Percentiles rank a stretch among this genome's conserved stretches.
Conservation (phyloP, 257 asterid genomes). For the Penstemon davidsonii region DNA sequence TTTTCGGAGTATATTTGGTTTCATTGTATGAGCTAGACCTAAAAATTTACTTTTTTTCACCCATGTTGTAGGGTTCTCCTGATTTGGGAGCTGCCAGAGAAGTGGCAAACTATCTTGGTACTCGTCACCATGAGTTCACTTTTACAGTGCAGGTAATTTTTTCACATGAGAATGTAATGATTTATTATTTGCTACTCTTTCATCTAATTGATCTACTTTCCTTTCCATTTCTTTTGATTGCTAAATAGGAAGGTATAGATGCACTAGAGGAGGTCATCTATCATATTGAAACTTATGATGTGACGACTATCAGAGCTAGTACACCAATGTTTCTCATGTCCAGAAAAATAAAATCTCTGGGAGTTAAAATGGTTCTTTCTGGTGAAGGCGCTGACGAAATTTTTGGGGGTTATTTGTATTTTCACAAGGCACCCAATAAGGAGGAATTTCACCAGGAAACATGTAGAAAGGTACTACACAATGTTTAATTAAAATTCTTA, state of each 20-base stretch:
- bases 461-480: conserved; percentile 73
- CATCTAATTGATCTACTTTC: conserved; percentile 21
- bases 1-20: too few species aligned
- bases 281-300: conserved; percentile 94
- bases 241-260: conserved; percentile 91
- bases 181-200: conserved; percentile 1
- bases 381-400: conserved; percentile 99
- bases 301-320: conserved; percentile 96
- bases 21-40: too few species aligned
- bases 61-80: conserved; percentile 75
- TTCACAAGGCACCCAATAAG: conserved; percentile 98
- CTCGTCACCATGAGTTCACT: conserved; percentile 95
- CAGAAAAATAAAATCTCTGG: conserved; percentile 88
- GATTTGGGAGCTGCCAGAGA: conserved; percentile 94
- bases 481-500: conserved; percentile 10
- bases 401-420: conserved; percentile 94
- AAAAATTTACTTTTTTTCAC: conserved; percentile 1
- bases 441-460: conserved; percentile 93
- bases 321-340: conserved; percentile 99
- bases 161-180: neutral
- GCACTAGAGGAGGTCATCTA: conserved; percentile 96
- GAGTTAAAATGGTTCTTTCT: conserved; percentile 97
- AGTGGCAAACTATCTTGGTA: conserved; percentile 92
- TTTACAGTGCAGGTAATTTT: conserved; percentile 86
- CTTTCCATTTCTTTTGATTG: conserved; percentile 28